Evolutionary conservation across 1,284 basidiomycete species (phyloP).

Genomic region (Volvariella surrecta): DNA sequence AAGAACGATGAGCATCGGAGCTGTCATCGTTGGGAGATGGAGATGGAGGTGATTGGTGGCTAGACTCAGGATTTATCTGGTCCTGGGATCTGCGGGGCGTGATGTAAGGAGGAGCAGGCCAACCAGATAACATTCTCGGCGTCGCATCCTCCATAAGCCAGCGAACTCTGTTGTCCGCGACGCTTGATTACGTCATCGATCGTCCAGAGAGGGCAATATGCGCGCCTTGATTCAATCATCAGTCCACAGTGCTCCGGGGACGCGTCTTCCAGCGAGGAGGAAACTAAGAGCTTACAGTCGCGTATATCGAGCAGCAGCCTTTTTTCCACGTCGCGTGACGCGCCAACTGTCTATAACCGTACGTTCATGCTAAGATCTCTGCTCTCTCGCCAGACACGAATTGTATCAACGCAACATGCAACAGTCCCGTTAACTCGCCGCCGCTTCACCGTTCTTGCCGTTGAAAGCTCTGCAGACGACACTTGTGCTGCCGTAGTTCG

Average conservation of each 20-base stretch:
- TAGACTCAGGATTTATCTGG: conserved; percentile 14
- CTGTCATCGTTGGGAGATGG: no score
- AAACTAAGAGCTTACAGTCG: no score
- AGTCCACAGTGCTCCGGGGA: no score
- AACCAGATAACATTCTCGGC: conserved; percentile 13
- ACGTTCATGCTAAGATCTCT: background rate
- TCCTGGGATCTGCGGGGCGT: conserved; percentile 28
- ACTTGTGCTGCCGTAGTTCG: conserved; percentile 80
- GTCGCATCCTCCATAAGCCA: no score
- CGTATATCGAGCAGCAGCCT: no score
- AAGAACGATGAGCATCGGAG: conserved; percentile 16
- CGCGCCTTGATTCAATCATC: no score
- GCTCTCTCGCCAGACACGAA: background rate
- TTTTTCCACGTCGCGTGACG: no score
- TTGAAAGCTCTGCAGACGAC: conserved; percentile 87
- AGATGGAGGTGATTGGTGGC: no score
- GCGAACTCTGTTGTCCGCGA: no score
- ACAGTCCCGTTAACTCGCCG: conserved; percentile 10
- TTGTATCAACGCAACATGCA: background rate
- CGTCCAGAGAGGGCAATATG: no score
- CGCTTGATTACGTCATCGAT: no score
- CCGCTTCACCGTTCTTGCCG: conserved; percentile 63
- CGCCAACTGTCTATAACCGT: background rate
- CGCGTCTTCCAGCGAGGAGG: no score
- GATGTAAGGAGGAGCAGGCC: conserved; percentile 14